Evolutionary conservation across 176 grass and related monocot genomes (phyloP).

Genomic region (Lolium rigidum): DNA sequence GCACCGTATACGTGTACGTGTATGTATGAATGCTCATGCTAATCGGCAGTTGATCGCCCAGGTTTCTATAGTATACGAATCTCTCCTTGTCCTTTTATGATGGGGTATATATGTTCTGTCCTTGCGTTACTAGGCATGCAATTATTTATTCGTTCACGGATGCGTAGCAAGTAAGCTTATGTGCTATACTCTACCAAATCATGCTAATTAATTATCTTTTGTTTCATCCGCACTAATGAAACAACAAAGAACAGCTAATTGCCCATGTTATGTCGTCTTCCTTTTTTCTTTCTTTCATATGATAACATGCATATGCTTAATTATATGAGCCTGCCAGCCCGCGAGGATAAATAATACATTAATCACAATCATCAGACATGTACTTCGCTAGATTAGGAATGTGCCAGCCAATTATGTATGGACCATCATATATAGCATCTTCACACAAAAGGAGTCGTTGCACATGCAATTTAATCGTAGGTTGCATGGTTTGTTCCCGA

Average conservation of each 20-base stretch:
- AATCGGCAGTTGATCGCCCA: not conserved
- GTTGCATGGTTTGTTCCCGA: not conserved
- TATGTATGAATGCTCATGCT: not conserved
- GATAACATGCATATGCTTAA: not conserved
- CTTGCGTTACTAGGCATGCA: not conserved
- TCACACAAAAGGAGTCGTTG: not conserved
- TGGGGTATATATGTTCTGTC: not conserved
- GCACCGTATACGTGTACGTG: not conserved
- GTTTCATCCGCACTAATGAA: conserved; percentile 9
- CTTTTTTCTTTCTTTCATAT: conserved; percentile 3
- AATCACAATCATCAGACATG: not conserved
- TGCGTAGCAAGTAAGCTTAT: not conserved
- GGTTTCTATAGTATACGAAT: not conserved
- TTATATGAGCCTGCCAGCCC: not conserved
- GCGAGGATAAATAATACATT: not conserved
- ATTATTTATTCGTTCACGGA: conserved; percentile 1
- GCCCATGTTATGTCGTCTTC: not conserved
- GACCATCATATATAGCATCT: not conserved
- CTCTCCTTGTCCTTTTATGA: not conserved
- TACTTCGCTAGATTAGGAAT: not conserved
- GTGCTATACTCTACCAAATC: conserved; percentile 4
- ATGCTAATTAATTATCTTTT: not conserved
- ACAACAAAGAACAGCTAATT: not conserved
- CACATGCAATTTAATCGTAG: conserved; percentile 7
- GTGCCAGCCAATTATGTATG: not conserved